These are phyloP conservation scores for Scenedesmus sp. DNA, from an alignment of 163 green algal species.

Conservation along the genomic window DNA sequence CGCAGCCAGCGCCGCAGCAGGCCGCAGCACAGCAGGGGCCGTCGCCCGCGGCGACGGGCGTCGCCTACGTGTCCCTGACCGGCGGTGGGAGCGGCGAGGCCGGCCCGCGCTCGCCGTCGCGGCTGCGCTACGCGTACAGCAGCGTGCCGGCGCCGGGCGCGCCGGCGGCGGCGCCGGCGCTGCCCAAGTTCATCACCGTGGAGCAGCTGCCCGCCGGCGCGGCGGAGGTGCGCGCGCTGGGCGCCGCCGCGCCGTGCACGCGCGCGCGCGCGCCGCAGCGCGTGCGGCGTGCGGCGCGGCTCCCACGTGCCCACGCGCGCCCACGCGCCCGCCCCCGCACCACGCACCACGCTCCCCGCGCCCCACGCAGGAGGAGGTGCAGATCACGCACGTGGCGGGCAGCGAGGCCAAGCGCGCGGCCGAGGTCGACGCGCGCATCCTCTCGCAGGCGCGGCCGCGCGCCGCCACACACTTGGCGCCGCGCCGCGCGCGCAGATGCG, in stretches of 20 bases:
- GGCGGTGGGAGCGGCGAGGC: not conserved
- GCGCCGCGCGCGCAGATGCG: not conserved
- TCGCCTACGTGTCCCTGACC: not conserved
- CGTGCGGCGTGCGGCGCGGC: too few species aligned
- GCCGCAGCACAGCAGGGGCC: not conserved
- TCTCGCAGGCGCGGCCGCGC: too few species aligned
- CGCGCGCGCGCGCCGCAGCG: too few species aligned
- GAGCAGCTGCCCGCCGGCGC: slow-evolving; percentile 2
- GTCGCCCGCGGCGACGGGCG: not conserved
- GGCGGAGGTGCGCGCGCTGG: slow-evolving; percentile 1
- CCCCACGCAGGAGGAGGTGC: slow-evolving; percentile 29
- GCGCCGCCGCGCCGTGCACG: not conserved
- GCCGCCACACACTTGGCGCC: not conserved
- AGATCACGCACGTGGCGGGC: slow-evolving; percentile 20
- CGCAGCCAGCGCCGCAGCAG: not conserved
- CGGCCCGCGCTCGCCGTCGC: slow-evolving; percentile 22
- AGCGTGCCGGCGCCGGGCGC: not conserved
- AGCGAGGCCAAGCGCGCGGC: slow-evolving; percentile 2
- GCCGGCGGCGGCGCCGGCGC: not conserved
- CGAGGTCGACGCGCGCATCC: slow-evolving; percentile 31
- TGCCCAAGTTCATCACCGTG: slow-evolving; percentile 29
- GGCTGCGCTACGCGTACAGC: slow-evolving; percentile 10
- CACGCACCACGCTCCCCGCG: too few species aligned
- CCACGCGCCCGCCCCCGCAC: too few species aligned
- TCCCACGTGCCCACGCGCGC: too few species aligned